Conservation (phyloP, 176 grass and related monocot species). For the Cenchrus purpureus region DNA sequence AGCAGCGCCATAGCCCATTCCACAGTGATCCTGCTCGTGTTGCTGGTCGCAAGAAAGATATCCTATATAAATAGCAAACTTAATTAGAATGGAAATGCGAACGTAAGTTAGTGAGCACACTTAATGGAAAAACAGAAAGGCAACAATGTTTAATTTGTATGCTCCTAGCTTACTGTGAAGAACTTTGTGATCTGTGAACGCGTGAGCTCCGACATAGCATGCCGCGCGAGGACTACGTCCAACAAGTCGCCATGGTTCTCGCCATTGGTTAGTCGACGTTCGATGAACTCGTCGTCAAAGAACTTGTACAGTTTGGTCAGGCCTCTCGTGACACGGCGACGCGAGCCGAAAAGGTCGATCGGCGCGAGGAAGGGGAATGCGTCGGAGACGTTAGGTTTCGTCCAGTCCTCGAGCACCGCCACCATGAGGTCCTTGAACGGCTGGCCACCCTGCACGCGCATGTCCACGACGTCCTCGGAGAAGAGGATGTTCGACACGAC, state of each 20-base stretch:
- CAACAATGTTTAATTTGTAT: neutral
- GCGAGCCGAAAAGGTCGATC: constrained; percentile 31
- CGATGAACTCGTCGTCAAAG: constrained; percentile 37
- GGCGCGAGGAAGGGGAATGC: constrained; percentile 31
- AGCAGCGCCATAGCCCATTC: constrained; percentile 30
- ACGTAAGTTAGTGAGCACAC: neutral
- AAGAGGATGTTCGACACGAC: constrained; percentile 34
- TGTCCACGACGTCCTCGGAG: constrained; percentile 35
- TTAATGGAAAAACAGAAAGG: too few relatives aligned
- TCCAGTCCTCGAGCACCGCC: constrained; percentile 9
- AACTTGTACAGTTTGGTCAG: constrained; percentile 35
- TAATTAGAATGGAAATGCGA: too few relatives aligned
- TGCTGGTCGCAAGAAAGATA: constrained; percentile 17
- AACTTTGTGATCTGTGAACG: constrained; percentile 25
- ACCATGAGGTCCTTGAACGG: constrained; percentile 26
- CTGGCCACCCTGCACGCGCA: neutral
- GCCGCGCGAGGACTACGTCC: constrained; percentile 17
- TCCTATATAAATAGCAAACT: neutral
- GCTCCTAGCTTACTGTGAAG: constrained; percentile 15
- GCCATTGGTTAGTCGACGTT: neutral
- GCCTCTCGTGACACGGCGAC: neutral
- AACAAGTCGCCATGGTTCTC: constrained; percentile 13
- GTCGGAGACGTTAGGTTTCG: constrained; percentile 22
- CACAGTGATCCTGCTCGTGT: constrained; percentile 27
- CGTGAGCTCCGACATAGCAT: constrained; percentile 11